phyloP scores from a whole-genome alignment of 1,284 basidiomycete species.

The Apiotrichum porosum region DNA sequence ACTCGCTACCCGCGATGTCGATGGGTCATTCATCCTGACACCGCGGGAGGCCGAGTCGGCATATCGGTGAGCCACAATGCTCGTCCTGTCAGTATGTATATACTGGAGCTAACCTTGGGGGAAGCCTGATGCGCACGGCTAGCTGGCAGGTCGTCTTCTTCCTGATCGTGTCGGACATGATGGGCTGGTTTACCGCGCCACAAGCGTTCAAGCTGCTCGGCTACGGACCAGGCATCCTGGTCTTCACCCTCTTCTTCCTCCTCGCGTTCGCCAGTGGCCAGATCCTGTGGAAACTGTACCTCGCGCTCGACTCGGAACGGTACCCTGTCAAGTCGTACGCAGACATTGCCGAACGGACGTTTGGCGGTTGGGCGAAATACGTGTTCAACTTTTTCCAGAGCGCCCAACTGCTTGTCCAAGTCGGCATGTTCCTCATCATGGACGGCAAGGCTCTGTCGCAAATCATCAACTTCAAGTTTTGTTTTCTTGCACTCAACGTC shows the following conservation, averaged over 20 bases:
- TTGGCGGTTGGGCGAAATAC: not conserved
- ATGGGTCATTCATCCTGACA: too few species aligned
- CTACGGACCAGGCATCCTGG: conserved; percentile 23
- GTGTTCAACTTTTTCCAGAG: conserved; percentile 9
- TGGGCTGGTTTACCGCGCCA: conserved; percentile 41
- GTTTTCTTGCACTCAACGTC: conserved; percentile 8
- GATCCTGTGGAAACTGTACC: conserved; percentile 20
- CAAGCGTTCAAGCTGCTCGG: conserved; percentile 34
- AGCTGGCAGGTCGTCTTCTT: conserved; percentile 20
- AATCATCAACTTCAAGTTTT: conserved; percentile 12
- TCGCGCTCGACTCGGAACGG: conserved; percentile 15
- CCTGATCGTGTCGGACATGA: conserved; percentile 24
- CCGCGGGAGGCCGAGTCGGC: too few species aligned
- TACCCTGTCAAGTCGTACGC: conserved; percentile 18
- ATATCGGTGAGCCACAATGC: too few species aligned
- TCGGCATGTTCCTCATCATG: conserved; percentile 10
- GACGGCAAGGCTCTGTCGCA: conserved; percentile 4
- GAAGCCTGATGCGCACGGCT: conserved; percentile 13
- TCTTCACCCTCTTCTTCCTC: conserved; percentile 18
- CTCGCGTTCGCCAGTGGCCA: conserved; percentile 16
- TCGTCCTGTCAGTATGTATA: too few species aligned
- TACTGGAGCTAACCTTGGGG: too few species aligned
- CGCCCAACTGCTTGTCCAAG: conserved; percentile 13
- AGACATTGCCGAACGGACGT: conserved; percentile 18
- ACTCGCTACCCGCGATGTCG: too few species aligned